Evolutionary conservation across 768 basidiomycete genomes (phyloP).

Genomic region (Leccinum subtestaceum): DNA sequence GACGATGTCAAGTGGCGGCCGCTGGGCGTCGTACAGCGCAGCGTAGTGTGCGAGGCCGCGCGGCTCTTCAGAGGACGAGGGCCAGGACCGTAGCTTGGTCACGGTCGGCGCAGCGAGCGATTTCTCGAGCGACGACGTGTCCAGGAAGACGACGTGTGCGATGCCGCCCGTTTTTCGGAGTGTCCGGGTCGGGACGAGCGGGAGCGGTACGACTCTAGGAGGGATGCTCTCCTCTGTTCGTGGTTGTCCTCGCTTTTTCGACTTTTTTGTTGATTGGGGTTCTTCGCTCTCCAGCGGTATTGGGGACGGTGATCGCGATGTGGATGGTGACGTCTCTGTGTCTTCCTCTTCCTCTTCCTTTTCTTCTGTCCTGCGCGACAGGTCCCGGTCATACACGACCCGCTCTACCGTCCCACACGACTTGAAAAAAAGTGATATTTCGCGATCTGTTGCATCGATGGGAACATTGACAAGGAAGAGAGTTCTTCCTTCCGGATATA

Average conservation of each 20-base stretch:
- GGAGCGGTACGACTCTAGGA: constrained; percentile 63
- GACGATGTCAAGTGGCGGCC: constrained; percentile 73
- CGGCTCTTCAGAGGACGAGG: constrained; percentile 68
- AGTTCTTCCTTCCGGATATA: constrained; percentile 59
- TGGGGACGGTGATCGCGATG: background rate
- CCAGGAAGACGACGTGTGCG: constrained; percentile 73
- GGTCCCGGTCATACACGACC: constrained; percentile 60
- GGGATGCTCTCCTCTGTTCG: constrained; percentile 24
- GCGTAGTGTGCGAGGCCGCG: constrained; percentile 73
- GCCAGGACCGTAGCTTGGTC: constrained; percentile 36
- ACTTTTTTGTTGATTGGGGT: constrained; percentile 20
- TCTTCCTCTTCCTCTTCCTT: constrained; percentile 17
- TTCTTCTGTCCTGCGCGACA: constrained; percentile 27
- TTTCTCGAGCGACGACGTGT: constrained; percentile 65
- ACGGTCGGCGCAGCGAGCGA: constrained; percentile 51
- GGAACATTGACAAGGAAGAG: constrained; percentile 89
- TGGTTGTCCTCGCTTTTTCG: constrained; percentile 32
- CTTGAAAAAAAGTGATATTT: constrained; percentile 76
- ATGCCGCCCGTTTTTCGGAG: constrained; percentile 61
- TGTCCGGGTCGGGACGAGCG: constrained; percentile 48
- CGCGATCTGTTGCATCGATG: constrained; percentile 81
- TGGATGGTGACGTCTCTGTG: background rate
- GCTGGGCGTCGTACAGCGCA: constrained; percentile 57
- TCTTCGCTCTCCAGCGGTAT: constrained; percentile 4
- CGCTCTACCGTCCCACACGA: constrained; percentile 73